phyloP scores from a whole-genome alignment of 2,329 filamentous ascomycete species.

The Clonostachys solani region DNA sequence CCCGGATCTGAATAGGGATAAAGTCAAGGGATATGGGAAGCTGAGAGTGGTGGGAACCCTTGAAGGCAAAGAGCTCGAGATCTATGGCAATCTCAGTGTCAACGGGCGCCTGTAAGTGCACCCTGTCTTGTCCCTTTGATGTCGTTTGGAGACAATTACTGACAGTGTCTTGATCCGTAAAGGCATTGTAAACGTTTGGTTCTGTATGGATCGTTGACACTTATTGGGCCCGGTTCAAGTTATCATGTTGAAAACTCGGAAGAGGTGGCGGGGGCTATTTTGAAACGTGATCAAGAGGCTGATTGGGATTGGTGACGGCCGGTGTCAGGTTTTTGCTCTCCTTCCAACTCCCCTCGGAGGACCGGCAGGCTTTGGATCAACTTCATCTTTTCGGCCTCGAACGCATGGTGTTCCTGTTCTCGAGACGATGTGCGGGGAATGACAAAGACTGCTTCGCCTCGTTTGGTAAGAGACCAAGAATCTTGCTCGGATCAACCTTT shows the following conservation, averaged over 20 bases:
- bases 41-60: constrained; percentile 36
- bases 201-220: constrained; percentile 39
- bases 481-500: too few species aligned
- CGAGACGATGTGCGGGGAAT: too few species aligned
- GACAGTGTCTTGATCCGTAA: neutral
- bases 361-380: too few species aligned
- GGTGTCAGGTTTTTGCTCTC: neutral
- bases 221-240: constrained; percentile 37
- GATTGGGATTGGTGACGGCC: constrained; percentile 27
- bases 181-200: constrained; percentile 36
- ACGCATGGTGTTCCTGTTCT: too few species aligned
- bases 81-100: constrained; percentile 41
- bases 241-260: constrained; percentile 37
- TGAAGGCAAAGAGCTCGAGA: constrained; percentile 36
- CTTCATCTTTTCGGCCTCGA: too few species aligned
- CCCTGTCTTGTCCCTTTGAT: neutral
- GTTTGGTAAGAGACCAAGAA: too few species aligned
- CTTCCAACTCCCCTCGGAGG: too few species aligned
- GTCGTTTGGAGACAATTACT: neutral
- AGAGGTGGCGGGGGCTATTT: constrained; percentile 34
- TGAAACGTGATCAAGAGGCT: constrained; percentile 32
- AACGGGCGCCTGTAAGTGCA: constrained; percentile 35
- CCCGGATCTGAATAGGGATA: constrained; percentile 21
- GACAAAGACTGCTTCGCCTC: too few species aligned
- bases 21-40: constrained; percentile 42